These are phyloP conservation scores for Cladophialophora exuberans DNA, from an alignment of 2,329 filamentous ascomycete genomes.

Conservation along the genomic window DNA sequence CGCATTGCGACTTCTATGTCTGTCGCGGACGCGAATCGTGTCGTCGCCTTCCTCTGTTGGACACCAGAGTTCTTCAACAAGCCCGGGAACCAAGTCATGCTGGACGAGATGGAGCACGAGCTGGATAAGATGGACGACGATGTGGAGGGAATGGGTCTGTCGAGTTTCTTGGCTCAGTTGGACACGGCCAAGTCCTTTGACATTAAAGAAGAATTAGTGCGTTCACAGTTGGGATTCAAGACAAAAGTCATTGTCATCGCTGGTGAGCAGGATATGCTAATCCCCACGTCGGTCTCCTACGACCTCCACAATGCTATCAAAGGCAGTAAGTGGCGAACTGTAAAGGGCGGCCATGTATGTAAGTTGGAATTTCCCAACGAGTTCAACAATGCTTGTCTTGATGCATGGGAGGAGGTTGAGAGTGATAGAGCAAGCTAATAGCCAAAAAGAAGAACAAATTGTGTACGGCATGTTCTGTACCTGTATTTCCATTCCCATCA, in stretches of 20 bases:
- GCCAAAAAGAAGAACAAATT: not conserved
- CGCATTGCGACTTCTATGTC: not conserved
- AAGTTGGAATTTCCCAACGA: slow-evolving; percentile 12
- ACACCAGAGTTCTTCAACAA: slow-evolving; percentile 7
- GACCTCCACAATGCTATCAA: slow-evolving; percentile 1
- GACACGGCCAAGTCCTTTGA: slow-evolving; percentile 6
- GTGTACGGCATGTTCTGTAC: not conserved
- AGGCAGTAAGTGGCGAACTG: slow-evolving; percentile 1
- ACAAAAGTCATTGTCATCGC: slow-evolving; percentile 10
- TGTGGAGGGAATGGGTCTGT: slow-evolving; percentile 7
- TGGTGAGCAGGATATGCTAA: slow-evolving; percentile 4
- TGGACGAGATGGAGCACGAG: slow-evolving; percentile 4
- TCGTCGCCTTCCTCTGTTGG: slow-evolving; percentile 2
- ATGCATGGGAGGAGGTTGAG: slow-evolving; percentile 7
- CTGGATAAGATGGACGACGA: slow-evolving; percentile 11
- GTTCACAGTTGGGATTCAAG: slow-evolving; percentile 8
- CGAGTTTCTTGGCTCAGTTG: slow-evolving; percentile 11
- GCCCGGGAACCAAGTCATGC: slow-evolving; percentile 6
- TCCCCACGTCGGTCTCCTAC: slow-evolving; percentile 3
- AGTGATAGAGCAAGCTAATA: not conserved
- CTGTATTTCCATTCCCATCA: not conserved
- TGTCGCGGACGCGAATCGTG: slow-evolving; percentile 1
- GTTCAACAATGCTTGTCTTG: slow-evolving; percentile 6
- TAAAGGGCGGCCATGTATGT: slow-evolving; percentile 8
- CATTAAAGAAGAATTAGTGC: slow-evolving; percentile 2